phyloP scores from a whole-genome alignment of 345 rosid species.

The Euphorbia lathyris region DNA sequence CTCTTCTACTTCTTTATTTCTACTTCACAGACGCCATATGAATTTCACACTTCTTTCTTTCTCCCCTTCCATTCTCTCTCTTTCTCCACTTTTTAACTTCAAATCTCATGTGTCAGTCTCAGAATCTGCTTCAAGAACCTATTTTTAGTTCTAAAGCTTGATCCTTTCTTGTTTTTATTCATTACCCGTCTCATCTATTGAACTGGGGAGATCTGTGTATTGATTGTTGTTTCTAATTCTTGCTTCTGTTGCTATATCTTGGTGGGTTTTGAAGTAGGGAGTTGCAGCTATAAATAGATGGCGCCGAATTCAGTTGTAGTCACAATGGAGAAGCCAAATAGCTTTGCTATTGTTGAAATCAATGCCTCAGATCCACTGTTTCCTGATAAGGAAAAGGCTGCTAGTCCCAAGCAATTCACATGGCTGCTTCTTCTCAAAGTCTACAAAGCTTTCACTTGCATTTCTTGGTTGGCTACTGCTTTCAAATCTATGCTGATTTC shows the following conservation, averaged over 20 bases:
- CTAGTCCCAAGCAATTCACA: constrained; percentile 69
- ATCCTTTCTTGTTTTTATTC: constrained; percentile 1
- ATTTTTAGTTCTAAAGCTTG: background rate
- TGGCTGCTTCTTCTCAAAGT: constrained; percentile 77
- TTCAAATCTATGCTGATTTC: constrained; percentile 39
- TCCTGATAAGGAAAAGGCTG: constrained; percentile 65
- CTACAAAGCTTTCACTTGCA: constrained; percentile 49
- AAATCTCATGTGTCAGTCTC: constrained; percentile 16
- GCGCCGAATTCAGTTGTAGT: constrained; percentile 75
- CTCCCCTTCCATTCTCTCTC: constrained; percentile 2
- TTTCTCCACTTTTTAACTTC: constrained; percentile 19
- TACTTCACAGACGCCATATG: constrained; percentile 17
- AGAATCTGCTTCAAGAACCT: constrained; percentile 25
- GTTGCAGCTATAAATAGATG: constrained; percentile 37
- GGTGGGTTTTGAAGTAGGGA: constrained; percentile 21
- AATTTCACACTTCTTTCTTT: background rate
- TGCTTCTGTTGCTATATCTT: constrained; percentile 10
- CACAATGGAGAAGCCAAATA: constrained; percentile 75
- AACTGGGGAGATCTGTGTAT: too few species aligned
- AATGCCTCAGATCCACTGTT: constrained; percentile 56
- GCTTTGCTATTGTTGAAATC: constrained; percentile 55
- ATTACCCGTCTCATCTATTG: too few species aligned
- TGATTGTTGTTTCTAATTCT: constrained; percentile 17
- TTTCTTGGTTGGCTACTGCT: constrained; percentile 53
- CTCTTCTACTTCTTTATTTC: constrained; percentile 24